Percentiles rank a stretch among this genome's conserved stretches.
These are phyloP conservation scores for Penicillium sp. DNA, from an alignment of 2,329 filamentous ascomycete genomes.

Conservation along the genomic window DNA sequence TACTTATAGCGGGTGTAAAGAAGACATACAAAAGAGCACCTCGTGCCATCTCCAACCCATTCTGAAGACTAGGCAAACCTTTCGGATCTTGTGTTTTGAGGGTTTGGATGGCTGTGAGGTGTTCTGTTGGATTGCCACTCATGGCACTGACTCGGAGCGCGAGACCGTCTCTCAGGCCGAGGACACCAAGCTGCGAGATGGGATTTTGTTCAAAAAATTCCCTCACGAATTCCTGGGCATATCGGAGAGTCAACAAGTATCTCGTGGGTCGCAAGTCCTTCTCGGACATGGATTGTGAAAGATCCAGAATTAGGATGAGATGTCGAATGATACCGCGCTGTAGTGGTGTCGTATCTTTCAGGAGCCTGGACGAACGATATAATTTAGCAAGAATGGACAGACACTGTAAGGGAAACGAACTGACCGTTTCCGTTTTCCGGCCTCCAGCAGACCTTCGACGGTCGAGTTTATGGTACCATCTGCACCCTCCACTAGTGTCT, in stretches of 20 bases:
- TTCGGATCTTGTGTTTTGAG: conserved; percentile 60
- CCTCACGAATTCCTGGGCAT: conserved; percentile 75
- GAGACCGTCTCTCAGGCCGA: conserved; percentile 88
- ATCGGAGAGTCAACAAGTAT: conserved; percentile 71
- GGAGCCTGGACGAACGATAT: conserved; percentile 48
- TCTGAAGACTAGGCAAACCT: conserved; percentile 75
- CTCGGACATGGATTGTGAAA: conserved; percentile 87
- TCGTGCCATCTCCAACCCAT: conserved; percentile 88
- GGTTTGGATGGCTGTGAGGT: conserved; percentile 65
- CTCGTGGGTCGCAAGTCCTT: conserved; percentile 88
- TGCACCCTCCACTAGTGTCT: conserved; percentile 65
- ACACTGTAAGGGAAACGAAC: conserved; percentile 2
- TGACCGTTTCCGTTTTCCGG: conserved; percentile 67
- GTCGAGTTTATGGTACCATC: conserved; percentile 67
- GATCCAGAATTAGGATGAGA: conserved; percentile 78
- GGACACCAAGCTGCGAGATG: conserved; percentile 84
- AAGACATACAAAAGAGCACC: conserved; percentile 68
- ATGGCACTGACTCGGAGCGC: conserved; percentile 79
- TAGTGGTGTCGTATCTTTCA: conserved; percentile 87
- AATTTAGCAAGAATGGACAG: conserved; percentile 12
- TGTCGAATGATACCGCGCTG: conserved; percentile 98
- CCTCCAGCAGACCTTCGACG: conserved; percentile 67
- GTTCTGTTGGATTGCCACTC: conserved; percentile 81
- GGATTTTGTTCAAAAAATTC: conserved; percentile 99
- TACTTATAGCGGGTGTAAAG: neutral